Conservation (phyloP, 2,329 filamentous ascomycete genomes). For the Sporothrix pseudoabietina region DNA sequence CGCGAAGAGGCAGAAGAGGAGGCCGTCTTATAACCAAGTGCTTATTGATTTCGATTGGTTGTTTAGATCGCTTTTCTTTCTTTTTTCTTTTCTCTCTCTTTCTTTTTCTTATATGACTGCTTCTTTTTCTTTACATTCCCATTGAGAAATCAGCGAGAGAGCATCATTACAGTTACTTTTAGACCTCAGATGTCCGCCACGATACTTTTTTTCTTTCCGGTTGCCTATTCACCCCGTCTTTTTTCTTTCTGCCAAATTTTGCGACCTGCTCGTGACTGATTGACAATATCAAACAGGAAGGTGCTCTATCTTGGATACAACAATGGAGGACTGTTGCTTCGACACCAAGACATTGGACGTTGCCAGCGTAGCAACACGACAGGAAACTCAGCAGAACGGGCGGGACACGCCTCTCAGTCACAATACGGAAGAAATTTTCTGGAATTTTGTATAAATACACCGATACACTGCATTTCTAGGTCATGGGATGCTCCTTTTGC, state of each 20-base stretch:
- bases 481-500: neutral
- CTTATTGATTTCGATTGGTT: neutral
- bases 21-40: slow-evolving; percentile 25
- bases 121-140: neutral
- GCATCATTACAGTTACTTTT: neutral
- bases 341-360: neutral
- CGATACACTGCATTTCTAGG: slow-evolving; percentile 15
- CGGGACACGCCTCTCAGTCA: neutral
- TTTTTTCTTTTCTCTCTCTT: neutral
- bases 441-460: neutral
- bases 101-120: neutral
- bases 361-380: neutral
- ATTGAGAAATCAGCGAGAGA: slow-evolving; percentile 14
- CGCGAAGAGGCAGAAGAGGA: slow-evolving; percentile 48
- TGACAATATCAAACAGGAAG: neutral
- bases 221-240: neutral
- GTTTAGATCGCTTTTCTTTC: neutral
- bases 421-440: neutral
- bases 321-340: neutral
- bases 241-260: neutral
- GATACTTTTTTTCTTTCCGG: neutral
- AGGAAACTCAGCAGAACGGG: neutral
- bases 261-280: neutral
- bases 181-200: slow-evolving; percentile 10
- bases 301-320: neutral